Evolutionary conservation across 2,329 filamentous ascomycete genomes (phyloP).

Genomic region (Claviceps digitariae): DNA sequence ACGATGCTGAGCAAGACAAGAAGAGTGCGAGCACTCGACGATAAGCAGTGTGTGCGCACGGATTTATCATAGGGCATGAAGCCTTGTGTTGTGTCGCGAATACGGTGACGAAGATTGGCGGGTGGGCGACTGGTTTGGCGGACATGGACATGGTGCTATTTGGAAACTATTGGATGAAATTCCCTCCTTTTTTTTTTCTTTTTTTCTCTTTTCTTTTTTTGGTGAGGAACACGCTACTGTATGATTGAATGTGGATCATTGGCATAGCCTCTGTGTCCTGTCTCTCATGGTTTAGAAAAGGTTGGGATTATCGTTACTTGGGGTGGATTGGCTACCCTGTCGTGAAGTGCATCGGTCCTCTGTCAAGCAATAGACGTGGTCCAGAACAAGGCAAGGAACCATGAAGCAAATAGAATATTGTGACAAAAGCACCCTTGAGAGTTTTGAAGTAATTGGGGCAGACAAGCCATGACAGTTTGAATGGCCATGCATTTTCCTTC

Average conservation of each 20-base stretch:
- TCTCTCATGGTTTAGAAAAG: neutral
- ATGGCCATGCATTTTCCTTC: neutral
- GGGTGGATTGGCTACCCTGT: neutral
- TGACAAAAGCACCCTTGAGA: neutral
- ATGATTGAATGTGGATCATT: conserved; percentile 1
- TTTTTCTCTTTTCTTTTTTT: neutral
- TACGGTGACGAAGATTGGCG: neutral
- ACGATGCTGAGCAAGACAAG: neutral
- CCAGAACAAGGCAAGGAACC: neutral
- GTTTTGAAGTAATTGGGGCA: neutral
- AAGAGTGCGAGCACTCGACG: neutral
- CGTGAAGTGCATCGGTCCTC: neutral
- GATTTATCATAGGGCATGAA: neutral
- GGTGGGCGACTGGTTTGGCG: neutral
- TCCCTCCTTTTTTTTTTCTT: neutral
- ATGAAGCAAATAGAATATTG: neutral
- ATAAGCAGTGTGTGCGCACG: neutral
- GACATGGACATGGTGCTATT: neutral
- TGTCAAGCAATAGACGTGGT: neutral
- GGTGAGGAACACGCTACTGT: neutral
- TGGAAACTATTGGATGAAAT: neutral
- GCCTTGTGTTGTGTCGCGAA: neutral
- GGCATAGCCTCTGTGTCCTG: conserved; percentile 3
- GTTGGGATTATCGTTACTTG: neutral
- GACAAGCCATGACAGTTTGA: neutral